Conservation (phyloP, 305 asterid species). For the Fraxinus ornus region DNA sequence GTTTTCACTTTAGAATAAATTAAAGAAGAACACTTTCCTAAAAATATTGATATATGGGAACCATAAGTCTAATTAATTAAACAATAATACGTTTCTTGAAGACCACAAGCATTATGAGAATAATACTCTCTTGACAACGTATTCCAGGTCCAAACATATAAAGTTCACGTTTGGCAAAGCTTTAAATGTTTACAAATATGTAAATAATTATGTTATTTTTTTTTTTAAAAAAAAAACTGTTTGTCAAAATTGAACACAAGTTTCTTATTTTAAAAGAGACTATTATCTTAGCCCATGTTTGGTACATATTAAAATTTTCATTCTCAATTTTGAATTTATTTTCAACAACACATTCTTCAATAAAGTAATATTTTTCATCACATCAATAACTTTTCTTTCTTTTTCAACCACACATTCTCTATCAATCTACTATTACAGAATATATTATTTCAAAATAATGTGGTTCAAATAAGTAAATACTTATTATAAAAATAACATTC, state of each 20-base stretch:
- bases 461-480: not conserved
- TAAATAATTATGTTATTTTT: not conserved
- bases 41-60: conserved; percentile 21
- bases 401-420: too few species aligned
- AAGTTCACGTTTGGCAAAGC: not conserved
- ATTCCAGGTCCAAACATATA: not conserved
- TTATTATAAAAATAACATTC: not conserved
- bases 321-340: too few species aligned
- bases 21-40: conserved; percentile 14
- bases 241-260: not conserved
- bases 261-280: not conserved
- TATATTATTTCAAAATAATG: too few species aligned
- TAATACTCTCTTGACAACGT: conserved; percentile 14
- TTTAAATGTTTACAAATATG: not conserved
- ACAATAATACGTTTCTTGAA: conserved; percentile 26
- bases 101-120: conserved; percentile 22
- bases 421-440: too few species aligned
- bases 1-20: conserved; percentile 31
- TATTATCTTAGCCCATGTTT: not conserved
- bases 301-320: too few species aligned
- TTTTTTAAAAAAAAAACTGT: not conserved
- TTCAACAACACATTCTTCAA: too few species aligned
- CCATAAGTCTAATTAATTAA: conserved; percentile 6
- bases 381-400: too few species aligned
- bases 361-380: too few species aligned